phyloP scores from a whole-genome alignment of 192 early-diverging fungal genomes.

The Coemansia sp. region DNA sequence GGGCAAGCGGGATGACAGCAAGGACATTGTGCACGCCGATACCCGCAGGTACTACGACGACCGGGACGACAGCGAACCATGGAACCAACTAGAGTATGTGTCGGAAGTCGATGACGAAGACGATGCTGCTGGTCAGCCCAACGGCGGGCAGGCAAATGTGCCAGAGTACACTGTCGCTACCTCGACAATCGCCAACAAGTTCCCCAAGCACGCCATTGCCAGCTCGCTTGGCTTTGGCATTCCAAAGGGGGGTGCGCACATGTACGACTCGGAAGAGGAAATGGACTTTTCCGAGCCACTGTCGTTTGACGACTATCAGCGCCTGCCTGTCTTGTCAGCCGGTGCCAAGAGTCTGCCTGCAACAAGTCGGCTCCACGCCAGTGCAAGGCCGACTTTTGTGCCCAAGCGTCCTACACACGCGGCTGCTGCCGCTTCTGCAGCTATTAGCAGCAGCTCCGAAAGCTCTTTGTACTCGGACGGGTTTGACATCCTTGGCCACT shows the following conservation, averaged over 20 bases:
- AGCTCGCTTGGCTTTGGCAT: slow-evolving; percentile 37
- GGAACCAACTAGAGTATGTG: slow-evolving; percentile 38
- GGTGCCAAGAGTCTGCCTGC: slow-evolving; percentile 35
- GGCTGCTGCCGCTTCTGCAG: neutral
- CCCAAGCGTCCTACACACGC: slow-evolving; percentile 15
- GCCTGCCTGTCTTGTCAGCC: neutral
- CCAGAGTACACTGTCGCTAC: slow-evolving; percentile 30
- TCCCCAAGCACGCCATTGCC: slow-evolving; percentile 37
- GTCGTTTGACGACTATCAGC: slow-evolving; percentile 27
- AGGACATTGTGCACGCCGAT: neutral
- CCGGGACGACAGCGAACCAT: neutral
- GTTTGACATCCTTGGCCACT: slow-evolving; percentile 34
- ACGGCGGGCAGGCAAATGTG: neutral
- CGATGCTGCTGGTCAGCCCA: slow-evolving; percentile 2
- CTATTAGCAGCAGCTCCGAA: slow-evolving; percentile 11
- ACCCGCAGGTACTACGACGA: slow-evolving; percentile 1
- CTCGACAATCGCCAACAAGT: slow-evolving; percentile 32
- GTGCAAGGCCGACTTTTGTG: neutral
- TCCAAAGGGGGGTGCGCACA: slow-evolving; percentile 11
- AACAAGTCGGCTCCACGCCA: neutral
- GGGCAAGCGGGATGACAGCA: slow-evolving; percentile 39
- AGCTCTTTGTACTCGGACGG: slow-evolving; percentile 27
- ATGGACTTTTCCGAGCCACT: slow-evolving; percentile 45
- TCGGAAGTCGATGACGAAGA: slow-evolving; percentile 44
- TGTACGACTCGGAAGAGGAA: slow-evolving; percentile 38